Conservation (phyloP, 78 protist genomes). For the Dictyostelium capitatum region DNA sequence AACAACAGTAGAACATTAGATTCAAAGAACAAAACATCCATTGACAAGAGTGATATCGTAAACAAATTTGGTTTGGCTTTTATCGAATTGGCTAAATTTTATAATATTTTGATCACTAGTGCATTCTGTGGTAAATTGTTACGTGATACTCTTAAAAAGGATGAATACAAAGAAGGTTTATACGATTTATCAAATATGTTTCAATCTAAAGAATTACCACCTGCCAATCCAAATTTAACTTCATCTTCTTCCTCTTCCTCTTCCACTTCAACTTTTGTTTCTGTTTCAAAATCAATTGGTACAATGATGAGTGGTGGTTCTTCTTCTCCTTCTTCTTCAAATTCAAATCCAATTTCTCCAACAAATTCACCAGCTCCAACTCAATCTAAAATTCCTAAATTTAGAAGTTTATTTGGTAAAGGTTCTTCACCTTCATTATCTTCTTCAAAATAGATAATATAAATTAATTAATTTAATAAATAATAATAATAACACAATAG, state of each 20-base stretch:
- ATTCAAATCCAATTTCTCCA: not conserved
- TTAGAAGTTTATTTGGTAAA: slow-evolving; percentile 4
- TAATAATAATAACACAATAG: too few relatives aligned
- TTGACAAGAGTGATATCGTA: not conserved
- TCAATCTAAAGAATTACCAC: not conserved
- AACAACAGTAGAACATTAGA: not conserved
- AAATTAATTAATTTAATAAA: not conserved
- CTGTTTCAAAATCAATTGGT: not conserved
- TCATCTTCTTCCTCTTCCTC: not conserved
- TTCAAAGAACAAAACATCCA: not conserved
- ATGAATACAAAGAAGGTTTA: slow-evolving; percentile 67
- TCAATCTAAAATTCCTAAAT: not conserved
- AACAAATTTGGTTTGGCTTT: slow-evolving; percentile 53
- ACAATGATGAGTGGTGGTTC: not conserved
- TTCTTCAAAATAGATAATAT: not conserved
- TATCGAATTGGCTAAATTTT: slow-evolving; percentile 61
- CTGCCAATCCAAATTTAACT: not conserved
- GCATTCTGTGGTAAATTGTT: slow-evolving; percentile 33
- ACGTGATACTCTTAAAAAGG: slow-evolving; percentile 41
- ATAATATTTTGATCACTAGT: slow-evolving; percentile 12
- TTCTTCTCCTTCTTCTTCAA: not conserved
- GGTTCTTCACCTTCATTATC: not conserved
- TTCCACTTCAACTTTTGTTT: not conserved
- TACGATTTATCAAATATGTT: slow-evolving; percentile 25
- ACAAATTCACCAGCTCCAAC: not conserved